Percentiles rank a stretch among this genome's conserved stretches.
These are phyloP conservation scores for Gracilaria domingensis DNA, from an alignment of 23 red algal genomes.

Conservation along the genomic window DNA sequence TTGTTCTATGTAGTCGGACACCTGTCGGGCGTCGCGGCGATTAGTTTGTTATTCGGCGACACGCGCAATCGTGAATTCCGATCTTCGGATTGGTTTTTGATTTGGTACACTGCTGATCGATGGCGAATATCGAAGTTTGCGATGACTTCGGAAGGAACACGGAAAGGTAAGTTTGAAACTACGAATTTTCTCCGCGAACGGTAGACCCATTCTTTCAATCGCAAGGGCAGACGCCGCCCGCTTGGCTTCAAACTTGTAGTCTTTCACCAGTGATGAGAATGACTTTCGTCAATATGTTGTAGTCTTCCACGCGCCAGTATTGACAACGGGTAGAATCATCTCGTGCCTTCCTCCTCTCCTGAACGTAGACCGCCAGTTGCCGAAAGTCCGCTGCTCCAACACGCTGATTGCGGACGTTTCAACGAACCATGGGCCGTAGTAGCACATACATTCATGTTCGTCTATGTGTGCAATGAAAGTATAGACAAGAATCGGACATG, in stretches of 20 bases:
- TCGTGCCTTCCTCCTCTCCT: background rate
- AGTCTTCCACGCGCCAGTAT: background rate
- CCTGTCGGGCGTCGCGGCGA: background rate
- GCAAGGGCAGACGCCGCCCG: background rate
- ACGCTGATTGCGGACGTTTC: too few relatives aligned
- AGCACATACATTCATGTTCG: too few relatives aligned
- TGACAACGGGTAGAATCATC: background rate
- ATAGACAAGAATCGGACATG: too few relatives aligned
- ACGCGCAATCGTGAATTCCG: background rate
- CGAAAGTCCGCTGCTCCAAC: too few relatives aligned
- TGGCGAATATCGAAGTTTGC: conserved; percentile 14
- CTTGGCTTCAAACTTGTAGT: background rate
- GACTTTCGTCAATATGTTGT: background rate
- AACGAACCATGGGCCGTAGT: too few relatives aligned
- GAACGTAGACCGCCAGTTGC: background rate
- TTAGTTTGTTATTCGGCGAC: background rate
- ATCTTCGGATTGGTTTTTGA: background rate
- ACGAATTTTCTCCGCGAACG: background rate
- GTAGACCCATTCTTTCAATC: background rate
- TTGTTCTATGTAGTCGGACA: background rate
- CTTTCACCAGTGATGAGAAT: background rate
- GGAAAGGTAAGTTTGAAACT: background rate
- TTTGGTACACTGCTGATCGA: background rate
- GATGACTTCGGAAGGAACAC: conserved; percentile 17
- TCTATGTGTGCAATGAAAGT: too few relatives aligned